Evolutionary conservation across 2,329 filamentous ascomycete genomes (phyloP), one percentile per base, ranked within the genome.

Genomic region (Pseudogymnoascus sp.): DNA sequence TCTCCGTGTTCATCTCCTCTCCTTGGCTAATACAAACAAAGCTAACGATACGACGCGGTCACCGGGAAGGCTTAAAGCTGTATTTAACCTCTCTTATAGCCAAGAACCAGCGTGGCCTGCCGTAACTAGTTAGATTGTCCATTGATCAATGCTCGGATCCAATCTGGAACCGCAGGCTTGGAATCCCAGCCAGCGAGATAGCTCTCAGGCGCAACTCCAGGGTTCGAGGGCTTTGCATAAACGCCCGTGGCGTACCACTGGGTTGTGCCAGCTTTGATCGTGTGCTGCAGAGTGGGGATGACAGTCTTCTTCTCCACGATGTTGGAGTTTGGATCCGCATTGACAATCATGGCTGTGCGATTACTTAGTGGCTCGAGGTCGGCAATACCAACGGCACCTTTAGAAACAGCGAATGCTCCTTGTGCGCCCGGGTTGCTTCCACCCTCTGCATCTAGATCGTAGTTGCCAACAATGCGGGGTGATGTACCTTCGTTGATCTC

Each of bases 281-380:
- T 85, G 65, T 82, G 79, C 70, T 86, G 83, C 69, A 92, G 74
- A 31, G 86, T 86, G 25, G 90, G 90, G 67, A 92, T 82, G 42
- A 88, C 80, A 3, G 87, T 91, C 63, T 89, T 78, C 63, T 85
- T 84, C 75, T 91, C 86, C 2, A 91, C 79, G 35, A 92, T 75
- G 74, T 92, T 92, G 58, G 86, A 89, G 75, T 92, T 92, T 5
- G 89, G 88, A 71, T 92, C 90, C 9, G 88, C 87, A 63, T 91
- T 85, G 58, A 92, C 84, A 27, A 91, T 78, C 70, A 82, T 85
- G 2, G 88, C 89, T 61, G 44, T 68, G 73, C 61, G 70, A 66
- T 3, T 64, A 68, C n/a, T 73, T 68, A 70, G 27, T 70, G 67
- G 0, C 68, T 72, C 78, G 62, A 80, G 75, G 66, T 74, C 86